Evolutionary conservation across 2,329 filamentous ascomycete genomes (phyloP), one percentile per base, ranked within the genome.

Genomic region (Cordyceps militaris): DNA sequence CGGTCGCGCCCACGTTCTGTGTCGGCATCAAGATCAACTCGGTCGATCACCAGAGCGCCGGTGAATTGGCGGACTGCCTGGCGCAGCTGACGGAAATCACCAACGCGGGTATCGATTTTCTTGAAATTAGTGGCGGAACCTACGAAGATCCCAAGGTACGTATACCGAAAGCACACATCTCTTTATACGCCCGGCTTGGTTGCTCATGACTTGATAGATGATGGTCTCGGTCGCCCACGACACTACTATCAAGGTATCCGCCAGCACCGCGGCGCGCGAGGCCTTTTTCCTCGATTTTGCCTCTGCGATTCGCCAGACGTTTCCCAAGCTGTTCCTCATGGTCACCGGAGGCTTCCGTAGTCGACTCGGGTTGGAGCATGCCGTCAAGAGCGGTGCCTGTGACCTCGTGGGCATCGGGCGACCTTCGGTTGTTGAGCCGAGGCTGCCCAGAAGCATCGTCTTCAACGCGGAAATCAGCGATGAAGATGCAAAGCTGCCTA

Each of bases 211-310:
- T 47, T 19, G 9, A 21, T 21, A 56, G 54, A 58, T 52, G 46
- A 53, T 52, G 38, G 36, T 2, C 1, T 58, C 50, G 26, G 14
- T 40, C 57, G 47, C 49, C 40, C 60, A 56, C 62, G 59, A 63
- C 52, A 64, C 65, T 64, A 50, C 65, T 0, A 24, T 28, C 36
- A 52, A 72, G 63, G 66, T 67, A 8, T 71, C 72, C 23, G 55
- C 55, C 2, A 74, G 75, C 6, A 84, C 82, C 1, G 70, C 71
- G 13, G 76, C 76, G 0, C 77, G 85, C 8, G 85, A 89, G 63
- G 83, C 84, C 0, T 88, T 86, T 73, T 89, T 89, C 70, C 72
- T 88, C 1, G 80, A 87, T 47, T 88, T 88, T 61, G 81, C 83
- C 0, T 70, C 73, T n/a, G 71, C 74, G 9, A 76, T 82, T 34